phyloP scores from a whole-genome alignment of 2,329 filamentous ascomycete species.

The Zymoseptoria ardabiliae region DNA sequence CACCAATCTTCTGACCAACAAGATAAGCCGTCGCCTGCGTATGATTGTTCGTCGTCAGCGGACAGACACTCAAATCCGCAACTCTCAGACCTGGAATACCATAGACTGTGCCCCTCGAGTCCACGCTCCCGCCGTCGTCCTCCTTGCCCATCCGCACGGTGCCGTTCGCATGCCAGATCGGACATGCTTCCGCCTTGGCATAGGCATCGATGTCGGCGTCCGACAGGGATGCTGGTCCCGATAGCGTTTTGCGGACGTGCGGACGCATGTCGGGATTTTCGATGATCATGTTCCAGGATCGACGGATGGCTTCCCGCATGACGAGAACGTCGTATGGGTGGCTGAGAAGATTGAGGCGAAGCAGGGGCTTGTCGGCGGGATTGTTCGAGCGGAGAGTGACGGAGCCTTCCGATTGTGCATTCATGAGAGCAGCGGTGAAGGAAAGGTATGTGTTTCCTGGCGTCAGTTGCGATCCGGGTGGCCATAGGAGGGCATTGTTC shows the following conservation, averaged over 20 bases:
- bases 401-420: constrained; percentile 50
- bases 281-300: neutral
- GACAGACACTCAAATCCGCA: constrained; percentile 4
- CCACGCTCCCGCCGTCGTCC: constrained; percentile 1
- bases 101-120: constrained; percentile 1
- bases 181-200: neutral
- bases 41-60: constrained; percentile 5
- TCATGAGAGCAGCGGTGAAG: constrained; percentile 43
- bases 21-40: constrained; percentile 8
- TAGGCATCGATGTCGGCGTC: neutral
- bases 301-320: constrained; percentile 36
- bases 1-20: constrained; percentile 8
- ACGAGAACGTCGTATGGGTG: constrained; percentile 49
- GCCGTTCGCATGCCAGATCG: constrained; percentile 5
- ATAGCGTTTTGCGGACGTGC: neutral
- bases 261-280: neutral
- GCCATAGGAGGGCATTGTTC: constrained; percentile 34
- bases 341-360: constrained; percentile 48
- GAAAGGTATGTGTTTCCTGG: constrained; percentile 44
- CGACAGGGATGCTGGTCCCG: neutral
- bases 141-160: constrained; percentile 3
- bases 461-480: constrained; percentile 27
- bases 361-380: constrained; percentile 53
- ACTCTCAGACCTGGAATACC: constrained; percentile 3
- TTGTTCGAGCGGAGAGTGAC: constrained; percentile 56